A percentile compares a stretch with the other conserved stretches of the same genome.
Evolutionary conservation across 805 yeast species (phyloP).

Genomic region (Tanozyma kutaoensis): DNA sequence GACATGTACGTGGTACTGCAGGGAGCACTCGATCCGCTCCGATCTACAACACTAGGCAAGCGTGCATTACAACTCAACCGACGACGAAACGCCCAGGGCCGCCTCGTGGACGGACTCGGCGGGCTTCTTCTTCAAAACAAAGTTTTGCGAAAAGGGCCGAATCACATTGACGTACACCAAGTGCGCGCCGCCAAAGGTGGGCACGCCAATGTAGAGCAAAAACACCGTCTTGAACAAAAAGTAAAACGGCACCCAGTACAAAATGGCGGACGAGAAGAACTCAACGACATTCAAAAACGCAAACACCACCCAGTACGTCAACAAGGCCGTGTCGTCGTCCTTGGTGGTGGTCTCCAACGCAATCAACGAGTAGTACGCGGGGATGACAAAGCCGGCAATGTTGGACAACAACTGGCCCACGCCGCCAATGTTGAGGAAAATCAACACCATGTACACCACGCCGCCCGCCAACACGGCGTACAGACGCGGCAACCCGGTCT

Average conservation of each 20-base stretch:
- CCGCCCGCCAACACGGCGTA: conserved; percentile 63
- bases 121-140: conserved; percentile 15
- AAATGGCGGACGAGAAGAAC: conserved; percentile 88
- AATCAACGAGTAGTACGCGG: conserved; percentile 76
- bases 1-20: conserved; percentile 20
- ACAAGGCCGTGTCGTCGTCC: conserved; percentile 73
- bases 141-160: conserved; percentile 47
- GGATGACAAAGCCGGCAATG: conserved; percentile 80
- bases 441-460: conserved; percentile 56
- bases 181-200: conserved; percentile 78
- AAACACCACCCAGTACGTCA: conserved; percentile 98
- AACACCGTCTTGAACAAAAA: conserved; percentile 85
- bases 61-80: conserved; percentile 7
- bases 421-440: conserved; percentile 87
- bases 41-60: too few species aligned
- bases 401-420: conserved; percentile 90
- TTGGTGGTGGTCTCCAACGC: conserved; percentile 65
- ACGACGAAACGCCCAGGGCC: conserved; percentile 28
- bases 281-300: conserved; percentile 84
- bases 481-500: conserved; percentile 63
- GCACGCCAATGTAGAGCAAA: conserved; percentile 79
- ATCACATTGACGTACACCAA: conserved; percentile 51
- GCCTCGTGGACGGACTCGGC: conserved; percentile 34
- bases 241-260: conserved; percentile 95
- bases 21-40: too few species aligned